Evolutionary conservation across 257 asterid genomes (phyloP), one percentile per base, ranked within the genome.

Genomic region (Fraxinus anomala): DNA sequence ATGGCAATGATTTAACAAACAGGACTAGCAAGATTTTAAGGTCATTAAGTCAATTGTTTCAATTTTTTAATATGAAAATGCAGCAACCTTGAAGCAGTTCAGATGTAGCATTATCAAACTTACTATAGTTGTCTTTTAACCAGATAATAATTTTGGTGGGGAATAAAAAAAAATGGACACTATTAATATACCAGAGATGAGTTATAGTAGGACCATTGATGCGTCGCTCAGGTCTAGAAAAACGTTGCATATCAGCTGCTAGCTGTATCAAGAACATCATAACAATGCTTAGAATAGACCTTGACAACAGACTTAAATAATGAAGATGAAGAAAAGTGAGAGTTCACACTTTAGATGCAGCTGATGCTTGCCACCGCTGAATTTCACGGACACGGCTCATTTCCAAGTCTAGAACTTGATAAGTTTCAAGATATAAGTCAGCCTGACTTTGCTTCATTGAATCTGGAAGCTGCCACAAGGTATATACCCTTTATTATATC

Each of bases 361-460:
- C 94, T 42, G 97, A 88, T 72, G 97, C 93, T 87, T 96, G 99
- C 99, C 99, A 96, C n/a, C 92, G 89, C 85, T 96, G 98, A 84
- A 96, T 93, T 87, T 96, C 99, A 39, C 97, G 97, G 81, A 93
- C 83, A 76, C 99, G 97, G 89, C 98, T 93, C 99, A 93, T 96
- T 86, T 96, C 99, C 81, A 96, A 85, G 86, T 96, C 98, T 71
- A 93, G 79, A 78, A 95, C 99, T 95, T 95, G 99, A 87, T 96
- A 96, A 66, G 98, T 96, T 90, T 96, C 97, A 11, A 96, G 89
- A 83, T 96, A 96, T 73, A 96, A 83, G 76, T 96, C 98, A 70
- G 99, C 99, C 87, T 96, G 99, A 77, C 90, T 93, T 78, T 93
- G 97, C 93, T 92, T 92, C 97, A 93, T 92, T 42, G 97, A 88